Evolutionary conservation across 2,329 filamentous ascomycete species (phyloP), one percentile per base, ranked within the genome.

Genomic region (Xylariaceae sp.): DNA sequence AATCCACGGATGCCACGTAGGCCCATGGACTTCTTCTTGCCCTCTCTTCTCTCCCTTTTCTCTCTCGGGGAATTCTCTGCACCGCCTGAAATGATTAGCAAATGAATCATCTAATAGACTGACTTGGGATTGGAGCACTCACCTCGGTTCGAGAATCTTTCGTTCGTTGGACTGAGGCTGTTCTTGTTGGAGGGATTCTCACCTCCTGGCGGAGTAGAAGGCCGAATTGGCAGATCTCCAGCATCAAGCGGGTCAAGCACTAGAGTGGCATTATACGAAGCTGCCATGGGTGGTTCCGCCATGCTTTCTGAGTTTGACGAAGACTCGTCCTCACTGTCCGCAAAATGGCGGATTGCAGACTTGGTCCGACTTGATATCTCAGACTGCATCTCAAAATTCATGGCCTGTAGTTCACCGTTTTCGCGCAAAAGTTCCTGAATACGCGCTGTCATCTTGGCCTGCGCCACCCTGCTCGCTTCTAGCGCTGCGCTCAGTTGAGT

Each of bases 391-490:
- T 82, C 79, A 48, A 82, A 68, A 4, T 83, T 65, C 1, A 76
- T 76, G 7, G 77, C 78, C 68, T 85, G 79, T 17, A 84, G 70
- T 1, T 76, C 76, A 10, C 76, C 79, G 67, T 82, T 82, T 65
- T 82, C 82, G 55, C 76, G 77, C 65, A 75, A 74, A 53, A 85
- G 73, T 17, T 78, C 73, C 51, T 73, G 72, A 65, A 82, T 77
- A 60, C 82, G 80, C 67, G 76, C 80, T 66, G 82, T 79, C 61
- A 84, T 70, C 64, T 83, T 81, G 0, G 76, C 73, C 61, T 84
- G 80, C 69, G 80, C 82, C 0, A 77, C 76, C 52, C 80, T 74
- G 65, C 78, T 82, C n/a, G 80, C 78, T 35, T 79, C 76, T 11
- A 85, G 70, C 0, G 77, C 73, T 4, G 64, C 73, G 59, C 82